Evolutionary conservation across 2,329 filamentous ascomycete species (phyloP).

Genomic region (Ceratocystiopsis sp.): DNA sequence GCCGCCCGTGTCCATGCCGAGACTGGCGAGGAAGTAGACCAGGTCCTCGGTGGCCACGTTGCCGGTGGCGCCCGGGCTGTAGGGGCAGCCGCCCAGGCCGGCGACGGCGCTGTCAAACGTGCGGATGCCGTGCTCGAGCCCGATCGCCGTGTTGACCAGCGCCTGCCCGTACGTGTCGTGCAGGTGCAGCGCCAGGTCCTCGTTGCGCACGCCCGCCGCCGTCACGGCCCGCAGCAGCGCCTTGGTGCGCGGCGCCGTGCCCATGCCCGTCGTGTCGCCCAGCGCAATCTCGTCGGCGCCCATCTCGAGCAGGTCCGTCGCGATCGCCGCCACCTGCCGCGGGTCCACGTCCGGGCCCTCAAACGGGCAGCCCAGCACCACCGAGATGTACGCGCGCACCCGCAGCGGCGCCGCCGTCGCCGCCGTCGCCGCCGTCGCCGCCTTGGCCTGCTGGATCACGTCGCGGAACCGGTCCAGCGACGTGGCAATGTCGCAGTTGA

Average conservation of each 20-base stretch:
- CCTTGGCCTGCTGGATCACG: constrained; percentile 53
- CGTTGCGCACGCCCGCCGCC: constrained; percentile 48
- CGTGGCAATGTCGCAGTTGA: constrained; percentile 62
- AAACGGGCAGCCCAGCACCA: constrained; percentile 67
- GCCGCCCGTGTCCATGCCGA: constrained; percentile 54
- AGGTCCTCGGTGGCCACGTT: constrained; percentile 77
- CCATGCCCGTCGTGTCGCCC: constrained; percentile 83
- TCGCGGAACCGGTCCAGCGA: constrained; percentile 53
- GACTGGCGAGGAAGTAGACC: constrained; percentile 58
- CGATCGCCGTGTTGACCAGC: constrained; percentile 63
- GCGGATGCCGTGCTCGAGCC: constrained; percentile 58
- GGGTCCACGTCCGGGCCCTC: constrained; percentile 49
- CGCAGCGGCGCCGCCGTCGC: constrained; percentile 29
- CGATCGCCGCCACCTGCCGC: constrained; percentile 46
- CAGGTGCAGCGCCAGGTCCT: constrained; percentile 68
- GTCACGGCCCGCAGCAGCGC: constrained; percentile 47
- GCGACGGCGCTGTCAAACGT: constrained; percentile 68
- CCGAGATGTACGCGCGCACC: constrained; percentile 66
- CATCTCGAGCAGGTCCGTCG: constrained; percentile 58
- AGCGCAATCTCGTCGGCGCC: constrained; percentile 83
- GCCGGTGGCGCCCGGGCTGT: constrained; percentile 69
- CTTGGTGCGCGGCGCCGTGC: constrained; percentile 54
- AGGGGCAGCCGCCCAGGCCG: constrained; percentile 72
- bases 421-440: constrained; percentile 22
- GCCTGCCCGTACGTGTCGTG: constrained; percentile 82